Evolutionary conservation across 2,329 filamentous ascomycete genomes (phyloP), one percentile per base, ranked within the genome.

Genomic region (Fusarium sp.): DNA sequence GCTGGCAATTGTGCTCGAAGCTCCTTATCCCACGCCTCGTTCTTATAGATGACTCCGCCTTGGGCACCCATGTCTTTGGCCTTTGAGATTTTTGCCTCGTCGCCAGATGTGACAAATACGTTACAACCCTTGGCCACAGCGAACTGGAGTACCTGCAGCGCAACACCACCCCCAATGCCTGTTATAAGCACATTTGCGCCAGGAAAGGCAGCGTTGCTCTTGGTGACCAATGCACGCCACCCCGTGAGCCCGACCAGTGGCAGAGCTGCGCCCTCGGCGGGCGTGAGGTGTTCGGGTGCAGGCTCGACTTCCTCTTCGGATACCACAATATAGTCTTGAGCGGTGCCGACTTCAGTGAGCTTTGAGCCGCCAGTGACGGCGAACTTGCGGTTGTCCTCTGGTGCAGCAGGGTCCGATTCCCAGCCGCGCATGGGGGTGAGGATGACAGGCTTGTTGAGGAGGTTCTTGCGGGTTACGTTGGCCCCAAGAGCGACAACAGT

Each of bases 121-220:
- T 90, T 88, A 72, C 90, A 88, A 37, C 93, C 92, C 68, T 88
- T 81, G 11, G 88, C 93, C 14, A 90, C 88, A 13, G 88, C 94
- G 79, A 97, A 97, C 77, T 93, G 85, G 71, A 97, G 81, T 7
- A 87, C 91, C 82, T 92, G 90, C 56, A 97, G 82, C 33, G 95
- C 95, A 1, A 97, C 95, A 43, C 95, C 95, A 35, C 95, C 95
- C 1, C 95, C 95, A 78, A 98, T 96, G 0, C 95, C 95, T 6
- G 95, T 97, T 41, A 98, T 81, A 32, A 98, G 82, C 6, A 98
- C 84, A 75, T 96, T 97, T 64, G 87, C 82, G 4, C 92, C 92
- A 1, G 80, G 79, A 58, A 82, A 80, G 8, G 86, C 86, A 68
- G 90, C 88, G 7, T 85, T 87, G 48, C 86, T 89, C 83, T 98